phyloP scores from a whole-genome alignment of 805 yeast genomes.

The Lipomyces spencermartinsiae region DNA sequence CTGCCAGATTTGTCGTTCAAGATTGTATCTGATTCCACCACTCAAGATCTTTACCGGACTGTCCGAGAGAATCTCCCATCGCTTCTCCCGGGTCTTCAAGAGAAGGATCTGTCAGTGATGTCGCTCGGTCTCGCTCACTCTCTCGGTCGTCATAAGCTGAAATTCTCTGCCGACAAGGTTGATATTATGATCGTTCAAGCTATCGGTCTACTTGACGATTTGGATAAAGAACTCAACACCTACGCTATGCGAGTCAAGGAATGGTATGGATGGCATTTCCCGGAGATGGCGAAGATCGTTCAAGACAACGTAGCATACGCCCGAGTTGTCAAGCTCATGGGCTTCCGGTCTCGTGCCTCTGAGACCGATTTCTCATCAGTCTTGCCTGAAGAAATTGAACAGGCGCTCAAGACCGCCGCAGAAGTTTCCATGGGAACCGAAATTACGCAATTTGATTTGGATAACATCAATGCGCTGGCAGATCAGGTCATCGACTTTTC shows the following conservation, averaged over 20 bases:
- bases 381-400: conserved; percentile 91
- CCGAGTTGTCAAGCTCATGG: conserved; percentile 91
- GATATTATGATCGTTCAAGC: conserved; percentile 99
- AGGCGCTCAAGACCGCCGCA: conserved; percentile 92
- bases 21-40: conserved; percentile 93
- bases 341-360: conserved; percentile 87
- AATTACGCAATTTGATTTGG: conserved; percentile 87
- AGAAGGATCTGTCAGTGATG: conserved; percentile 86
- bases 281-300: conserved; percentile 96
- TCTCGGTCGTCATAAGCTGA: conserved; percentile 96
- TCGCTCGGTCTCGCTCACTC: conserved; percentile 98
- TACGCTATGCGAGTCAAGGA: conserved; percentile 99
- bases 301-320: conserved; percentile 96
- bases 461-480: conserved; percentile 88
- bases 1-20: conserved; percentile 80
- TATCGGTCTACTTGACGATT: conserved; percentile 92
- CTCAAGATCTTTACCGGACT: conserved; percentile 93
- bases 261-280: conserved; percentile 99
- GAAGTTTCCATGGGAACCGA: conserved; percentile 99
- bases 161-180: conserved; percentile 97
- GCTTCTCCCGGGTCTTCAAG: conserved; percentile 89
- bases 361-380: conserved; percentile 89
- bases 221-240: conserved; percentile 96
- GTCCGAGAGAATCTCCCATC: conserved; percentile 93
- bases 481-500: conserved; percentile 96